Conservation (phyloP, 2,329 filamentous ascomycete species). For the Chaetomium strumarium region DNA sequence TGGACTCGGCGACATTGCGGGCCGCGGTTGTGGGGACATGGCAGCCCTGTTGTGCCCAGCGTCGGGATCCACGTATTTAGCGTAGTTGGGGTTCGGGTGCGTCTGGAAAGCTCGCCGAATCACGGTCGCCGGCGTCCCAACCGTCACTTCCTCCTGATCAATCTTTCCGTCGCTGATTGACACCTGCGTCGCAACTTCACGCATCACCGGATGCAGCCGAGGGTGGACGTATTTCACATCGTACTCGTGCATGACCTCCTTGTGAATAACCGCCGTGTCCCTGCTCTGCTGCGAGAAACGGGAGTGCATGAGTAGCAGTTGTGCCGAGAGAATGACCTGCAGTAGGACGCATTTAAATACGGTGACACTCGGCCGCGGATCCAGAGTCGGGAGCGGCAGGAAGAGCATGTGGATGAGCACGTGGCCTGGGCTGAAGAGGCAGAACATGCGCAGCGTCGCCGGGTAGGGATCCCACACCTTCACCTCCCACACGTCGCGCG, state of each 20-base stretch:
- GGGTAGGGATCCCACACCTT: constrained; percentile 90
- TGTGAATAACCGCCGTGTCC: constrained; percentile 77
- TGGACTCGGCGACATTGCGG: constrained; percentile 35
- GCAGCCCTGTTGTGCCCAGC: constrained; percentile 31
- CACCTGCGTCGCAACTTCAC: constrained; percentile 74
- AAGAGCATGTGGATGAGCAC: constrained; percentile 86
- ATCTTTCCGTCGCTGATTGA: constrained; percentile 42
- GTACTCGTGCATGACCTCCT: constrained; percentile 91
- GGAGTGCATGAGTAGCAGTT: constrained; percentile 67
- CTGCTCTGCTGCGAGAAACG: constrained; percentile 79
- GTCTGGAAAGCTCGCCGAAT: constrained; percentile 73
- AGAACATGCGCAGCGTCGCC: constrained; percentile 74
- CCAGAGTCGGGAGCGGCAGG: constrained; percentile 68
- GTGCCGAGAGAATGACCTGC: constrained; percentile 65
- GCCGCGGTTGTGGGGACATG: constrained; percentile 34
- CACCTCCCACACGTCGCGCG: constrained; percentile 89
- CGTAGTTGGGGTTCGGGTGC: constrained; percentile 77
- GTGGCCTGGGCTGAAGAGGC: constrained; percentile 88
- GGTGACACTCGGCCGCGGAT: constrained; percentile 77
- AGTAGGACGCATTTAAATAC: constrained; percentile 78
- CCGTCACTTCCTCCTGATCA: constrained; percentile 40
- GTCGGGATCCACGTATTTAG: constrained; percentile 66
- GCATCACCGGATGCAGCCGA: constrained; percentile 71
- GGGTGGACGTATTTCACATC: constrained; percentile 94
- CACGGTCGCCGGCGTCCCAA: constrained; percentile 51